Evolutionary conservation across 345 rosid genomes (phyloP).

Genomic region (Euphorbia tirucalli): DNA sequence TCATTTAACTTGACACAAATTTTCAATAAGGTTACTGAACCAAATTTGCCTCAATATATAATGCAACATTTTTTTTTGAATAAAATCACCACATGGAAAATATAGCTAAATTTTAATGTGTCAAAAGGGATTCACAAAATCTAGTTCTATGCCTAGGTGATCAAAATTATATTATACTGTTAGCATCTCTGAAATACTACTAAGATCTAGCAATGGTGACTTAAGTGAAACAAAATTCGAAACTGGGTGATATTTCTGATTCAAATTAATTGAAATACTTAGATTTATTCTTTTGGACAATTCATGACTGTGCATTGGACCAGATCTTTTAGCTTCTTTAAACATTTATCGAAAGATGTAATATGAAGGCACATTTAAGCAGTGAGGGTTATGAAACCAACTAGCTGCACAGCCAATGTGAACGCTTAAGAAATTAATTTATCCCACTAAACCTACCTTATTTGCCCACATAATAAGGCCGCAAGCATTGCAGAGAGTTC

Average conservation of each 20-base stretch:
- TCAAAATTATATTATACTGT: not conserved
- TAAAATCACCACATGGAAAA: not conserved
- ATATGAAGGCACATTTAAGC: not conserved
- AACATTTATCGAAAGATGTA: not conserved
- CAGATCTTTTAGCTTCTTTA: not conserved
- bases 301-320: not conserved
- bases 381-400: not conserved
- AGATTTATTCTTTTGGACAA: not conserved
- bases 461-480: slow-evolving; percentile 53
- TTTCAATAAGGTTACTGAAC: not conserved
- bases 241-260: not conserved
- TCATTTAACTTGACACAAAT: not conserved
- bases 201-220: not conserved
- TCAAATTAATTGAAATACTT: not conserved
- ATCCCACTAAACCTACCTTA: slow-evolving; percentile 24
- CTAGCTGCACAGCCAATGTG: not conserved
- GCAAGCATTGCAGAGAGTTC: slow-evolving; percentile 47
- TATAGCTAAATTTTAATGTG: not conserved
- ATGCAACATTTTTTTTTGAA: not conserved
- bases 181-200: not conserved
- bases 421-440: not conserved
- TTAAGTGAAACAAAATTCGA: not conserved
- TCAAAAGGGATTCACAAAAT: not conserved
- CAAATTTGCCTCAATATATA: not conserved
- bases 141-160: too few species aligned